These are phyloP conservation scores for Metschnikowia continentalis DNA, from an alignment of 805 yeast species.

Conservation along the genomic window DNA sequence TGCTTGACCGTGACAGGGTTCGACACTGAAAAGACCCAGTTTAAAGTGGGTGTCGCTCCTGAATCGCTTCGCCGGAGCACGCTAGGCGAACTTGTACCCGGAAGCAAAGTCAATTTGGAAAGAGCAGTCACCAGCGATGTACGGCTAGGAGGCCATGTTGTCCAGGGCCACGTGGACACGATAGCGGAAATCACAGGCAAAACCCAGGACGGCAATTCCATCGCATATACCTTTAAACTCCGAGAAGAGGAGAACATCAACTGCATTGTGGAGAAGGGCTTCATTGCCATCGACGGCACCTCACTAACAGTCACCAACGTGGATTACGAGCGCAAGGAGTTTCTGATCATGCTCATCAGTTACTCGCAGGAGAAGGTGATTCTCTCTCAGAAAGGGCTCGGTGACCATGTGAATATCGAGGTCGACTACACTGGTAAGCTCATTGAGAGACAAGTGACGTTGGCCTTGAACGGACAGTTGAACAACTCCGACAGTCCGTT, in stretches of 20 bases:
- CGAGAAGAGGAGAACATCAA: slow-evolving; percentile 57
- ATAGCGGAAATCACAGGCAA: slow-evolving; percentile 59
- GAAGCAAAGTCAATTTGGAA: slow-evolving; percentile 77
- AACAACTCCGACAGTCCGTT: slow-evolving; percentile 46
- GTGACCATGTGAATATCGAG: slow-evolving; percentile 78
- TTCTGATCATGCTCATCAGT: slow-evolving; percentile 85
- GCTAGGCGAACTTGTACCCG: slow-evolving; percentile 55
- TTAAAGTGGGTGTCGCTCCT: slow-evolving; percentile 90
- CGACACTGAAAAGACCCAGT: slow-evolving; percentile 40
- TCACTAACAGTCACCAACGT: slow-evolving; percentile 85
- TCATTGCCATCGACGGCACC: slow-evolving; percentile 88
- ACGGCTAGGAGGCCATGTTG: slow-evolving; percentile 95
- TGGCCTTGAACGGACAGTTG: slow-evolving; percentile 52
- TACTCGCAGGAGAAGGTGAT: slow-evolving; percentile 84
- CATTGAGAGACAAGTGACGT: slow-evolving; percentile 77
- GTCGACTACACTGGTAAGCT: slow-evolving; percentile 93
- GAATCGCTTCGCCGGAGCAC: slow-evolving; percentile 85
- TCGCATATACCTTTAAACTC: slow-evolving; percentile 68
- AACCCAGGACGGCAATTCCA: slow-evolving; percentile 67
- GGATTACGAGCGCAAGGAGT: slow-evolving; percentile 51
- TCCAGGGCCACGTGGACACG: slow-evolving; percentile 96
- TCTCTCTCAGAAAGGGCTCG: slow-evolving; percentile 59
- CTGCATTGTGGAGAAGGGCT: slow-evolving; percentile 93
- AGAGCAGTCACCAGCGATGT: slow-evolving; percentile 84
- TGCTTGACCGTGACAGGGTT: slow-evolving; percentile 93